These are phyloP conservation scores for Termitomyces sp. DNA, from an alignment of 768 basidiomycete genomes.

Conservation along the genomic window DNA sequence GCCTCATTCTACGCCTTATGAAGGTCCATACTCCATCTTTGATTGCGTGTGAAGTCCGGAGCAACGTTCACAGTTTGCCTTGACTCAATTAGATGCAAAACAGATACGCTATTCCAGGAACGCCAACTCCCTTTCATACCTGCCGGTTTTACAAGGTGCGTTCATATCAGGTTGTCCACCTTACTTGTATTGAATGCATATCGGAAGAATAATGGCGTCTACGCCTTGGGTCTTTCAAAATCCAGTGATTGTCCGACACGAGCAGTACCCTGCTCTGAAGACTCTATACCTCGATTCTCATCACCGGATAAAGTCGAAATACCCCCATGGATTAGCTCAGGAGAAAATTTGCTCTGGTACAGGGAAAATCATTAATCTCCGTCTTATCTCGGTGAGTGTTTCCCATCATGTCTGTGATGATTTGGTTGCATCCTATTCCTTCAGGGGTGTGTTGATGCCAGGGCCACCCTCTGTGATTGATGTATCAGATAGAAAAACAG, in stretches of 20 bases:
- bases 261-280: slow-evolving; percentile 9
- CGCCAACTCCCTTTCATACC: slow-evolving; percentile 4
- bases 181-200: neutral
- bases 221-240: slow-evolving; percentile 4
- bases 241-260: slow-evolving; percentile 6
- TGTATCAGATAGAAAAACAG: neutral
- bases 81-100: neutral
- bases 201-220: slow-evolving; percentile 5
- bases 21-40: slow-evolving; percentile 17
- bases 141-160: slow-evolving; percentile 18
- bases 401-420: neutral
- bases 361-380: slow-evolving; percentile 5
- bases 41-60: slow-evolving; percentile 15
- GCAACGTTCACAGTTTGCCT: neutral
- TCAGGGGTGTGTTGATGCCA: neutral
- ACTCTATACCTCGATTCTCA: slow-evolving; percentile 8
- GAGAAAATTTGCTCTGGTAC: slow-evolving; percentile 10
- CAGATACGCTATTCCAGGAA: slow-evolving; percentile 12
- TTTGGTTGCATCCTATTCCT: neutral
- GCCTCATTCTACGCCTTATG: slow-evolving; percentile 10
- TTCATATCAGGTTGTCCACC: neutral
- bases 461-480: neutral
- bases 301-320: slow-evolving; percentile 9
- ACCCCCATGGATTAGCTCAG: slow-evolving; percentile 11
- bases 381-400: neutral